These are phyloP conservation scores for Hypoxylon sp. DNA, from an alignment of 2,329 filamentous ascomycete genomes.

Conservation along the genomic window DNA sequence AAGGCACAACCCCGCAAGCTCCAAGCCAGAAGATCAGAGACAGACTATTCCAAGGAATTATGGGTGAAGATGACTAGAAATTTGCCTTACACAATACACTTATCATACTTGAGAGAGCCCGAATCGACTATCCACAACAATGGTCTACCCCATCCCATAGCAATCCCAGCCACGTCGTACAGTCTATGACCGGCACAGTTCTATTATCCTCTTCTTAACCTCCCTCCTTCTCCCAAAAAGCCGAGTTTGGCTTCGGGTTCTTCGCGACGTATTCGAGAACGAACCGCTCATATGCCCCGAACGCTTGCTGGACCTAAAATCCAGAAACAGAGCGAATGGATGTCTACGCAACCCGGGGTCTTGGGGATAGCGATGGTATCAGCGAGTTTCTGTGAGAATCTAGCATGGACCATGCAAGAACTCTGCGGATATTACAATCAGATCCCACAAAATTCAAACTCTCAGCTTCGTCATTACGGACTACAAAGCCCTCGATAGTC, in stretches of 20 bases:
- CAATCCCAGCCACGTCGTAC: no score
- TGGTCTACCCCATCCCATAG: conserved; percentile 74
- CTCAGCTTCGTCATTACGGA: not conserved
- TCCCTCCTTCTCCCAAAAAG: no score
- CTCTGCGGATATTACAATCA: not conserved
- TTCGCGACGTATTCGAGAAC: no score
- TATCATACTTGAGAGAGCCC: conserved; percentile 74
- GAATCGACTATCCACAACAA: conserved; percentile 89
- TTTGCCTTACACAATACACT: conserved; percentile 82
- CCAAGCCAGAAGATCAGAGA: conserved; percentile 85
- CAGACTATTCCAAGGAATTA: conserved; percentile 80
- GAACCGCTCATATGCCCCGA: no score
- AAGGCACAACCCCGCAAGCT: conserved; percentile 74
- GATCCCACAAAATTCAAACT: not conserved
- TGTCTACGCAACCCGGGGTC: no score
- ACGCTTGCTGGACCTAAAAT: no score
- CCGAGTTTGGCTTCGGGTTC: no score
- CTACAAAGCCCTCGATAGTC: no score
- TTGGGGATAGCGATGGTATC: conserved; percentile 12
- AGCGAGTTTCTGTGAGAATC: conserved; percentile 55
- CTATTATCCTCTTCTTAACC: no score
- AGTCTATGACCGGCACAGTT: no score
- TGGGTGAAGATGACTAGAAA: conserved; percentile 80
- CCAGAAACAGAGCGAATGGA: no score
- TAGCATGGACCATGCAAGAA: conserved; percentile 35